phyloP scores from a whole-genome alignment of 495 filamentous ascomycete species.

The Choiromyces venosus region DNA sequence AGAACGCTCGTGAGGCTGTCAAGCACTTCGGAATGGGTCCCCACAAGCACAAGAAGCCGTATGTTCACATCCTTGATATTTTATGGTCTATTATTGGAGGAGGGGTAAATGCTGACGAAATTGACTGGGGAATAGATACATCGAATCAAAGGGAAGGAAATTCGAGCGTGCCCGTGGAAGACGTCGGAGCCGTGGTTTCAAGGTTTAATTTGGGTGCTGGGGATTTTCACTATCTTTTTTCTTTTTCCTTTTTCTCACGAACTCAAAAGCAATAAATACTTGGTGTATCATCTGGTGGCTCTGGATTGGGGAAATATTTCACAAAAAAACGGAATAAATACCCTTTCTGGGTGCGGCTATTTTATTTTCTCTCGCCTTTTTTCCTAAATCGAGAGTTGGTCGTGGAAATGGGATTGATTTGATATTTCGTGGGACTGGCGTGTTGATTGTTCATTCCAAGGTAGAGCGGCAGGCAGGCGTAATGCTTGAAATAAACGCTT shows the following conservation, averaged over 20 bases:
- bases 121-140: slow-evolving; percentile 75
- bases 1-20: slow-evolving; percentile 92
- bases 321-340: background rate
- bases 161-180: slow-evolving; percentile 98
- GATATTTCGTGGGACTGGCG: background rate
- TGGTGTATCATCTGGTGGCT: slow-evolving; percentile 27
- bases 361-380: background rate
- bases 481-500: background rate
- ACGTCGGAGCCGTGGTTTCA: slow-evolving; percentile 94
- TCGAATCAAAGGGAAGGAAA: slow-evolving; percentile 97
- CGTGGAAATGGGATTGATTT: background rate
- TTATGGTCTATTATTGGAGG: background rate
- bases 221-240: slow-evolving; percentile 30
- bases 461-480: background rate
- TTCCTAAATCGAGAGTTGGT: background rate
- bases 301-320: slow-evolving; percentile 2
- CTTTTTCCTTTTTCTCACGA: slow-evolving; percentile 21
- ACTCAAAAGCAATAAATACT: slow-evolving; percentile 28
- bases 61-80: slow-evolving; percentile 40
- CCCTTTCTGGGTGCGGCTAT: background rate
- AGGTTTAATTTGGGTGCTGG: slow-evolving; percentile 65
- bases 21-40: slow-evolving; percentile 99
- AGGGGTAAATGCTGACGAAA: slow-evolving; percentile 40
- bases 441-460: background rate
- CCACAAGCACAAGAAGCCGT: slow-evolving; percentile 83